Base-by-base conservation (phyloP, 2,329 filamentous ascomycete genomes). In the Aspergillus niger region DNA sequence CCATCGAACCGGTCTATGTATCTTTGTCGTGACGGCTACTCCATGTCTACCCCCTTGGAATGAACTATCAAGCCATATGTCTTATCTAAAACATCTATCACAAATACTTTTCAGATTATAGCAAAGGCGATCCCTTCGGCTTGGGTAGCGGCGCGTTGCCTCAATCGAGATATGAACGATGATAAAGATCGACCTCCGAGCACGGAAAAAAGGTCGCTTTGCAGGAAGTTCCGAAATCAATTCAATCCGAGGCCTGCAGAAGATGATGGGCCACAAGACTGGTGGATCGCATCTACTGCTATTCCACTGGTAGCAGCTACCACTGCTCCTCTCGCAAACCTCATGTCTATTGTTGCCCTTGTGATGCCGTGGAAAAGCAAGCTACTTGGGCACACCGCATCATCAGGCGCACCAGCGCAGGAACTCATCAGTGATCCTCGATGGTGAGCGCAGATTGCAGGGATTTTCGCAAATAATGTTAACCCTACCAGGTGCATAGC, bases 281-380 rank as follows among this genome's bases (percentile, higher is more conserved):
- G 80, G 80, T 83, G 81, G 81, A 73, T 82, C 63, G 80, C 80
- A 1, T 81, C 80, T 2, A 83, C 80, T 1, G 80, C 79, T 3
- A 82, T 93, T 64, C 91, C 90, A 32, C 86, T 97, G 72, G 83
- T 95, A 10, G 91, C 92, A 2, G 92, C 91, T 36, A 92, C 92
- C 0, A 84, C 95, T 2, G 92, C 91, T 0, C 93, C 93, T 0
- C 85, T 96, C 8, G 93, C 93, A 2, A 96, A 93, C 60, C 88
- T 95, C 30, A 90, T 95, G 76, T 94, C 90, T 59, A 92, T 97
- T 60, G 92, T 90, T 63, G 91, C 92, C 7, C 82, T 97, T n/a
- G 91, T 91, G 1, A 88, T 87, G 28, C 86, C 86, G 22, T 97
- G 92, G 93, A 83, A 91, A 62, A 79, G 82, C 56, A 70, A 81